Evolutionary conservation across 352 stramenopile species (phyloP).

Genomic region (Phytophthora fragariaefolia): DNA sequence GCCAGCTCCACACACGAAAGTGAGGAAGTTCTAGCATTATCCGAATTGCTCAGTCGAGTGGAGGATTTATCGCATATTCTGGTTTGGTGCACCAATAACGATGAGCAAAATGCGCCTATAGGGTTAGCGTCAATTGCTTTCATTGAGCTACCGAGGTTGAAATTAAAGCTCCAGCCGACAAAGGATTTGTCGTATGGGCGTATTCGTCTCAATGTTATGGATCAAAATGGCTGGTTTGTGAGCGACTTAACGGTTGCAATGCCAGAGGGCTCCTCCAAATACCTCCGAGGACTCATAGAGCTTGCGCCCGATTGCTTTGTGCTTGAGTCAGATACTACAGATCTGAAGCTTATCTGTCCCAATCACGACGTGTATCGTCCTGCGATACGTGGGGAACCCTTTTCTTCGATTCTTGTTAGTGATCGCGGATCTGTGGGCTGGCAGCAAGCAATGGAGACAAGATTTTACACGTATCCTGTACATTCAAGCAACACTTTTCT

Average conservation of each 20-base stretch:
- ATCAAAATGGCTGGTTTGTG: constrained; percentile 88
- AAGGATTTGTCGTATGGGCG: constrained; percentile 52
- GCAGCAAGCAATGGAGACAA: constrained; percentile 91
- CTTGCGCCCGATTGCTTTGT: constrained; percentile 72
- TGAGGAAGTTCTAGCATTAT: constrained; percentile 65
- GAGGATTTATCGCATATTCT: constrained; percentile 98
- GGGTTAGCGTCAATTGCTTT: constrained; percentile 86
- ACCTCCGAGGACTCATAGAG: constrained; percentile 56
- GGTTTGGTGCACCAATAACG: constrained; percentile 91
- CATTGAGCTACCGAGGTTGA: constrained; percentile 97
- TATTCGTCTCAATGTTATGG: constrained; percentile 72
- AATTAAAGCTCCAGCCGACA: constrained; percentile 93
- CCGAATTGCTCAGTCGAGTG: constrained; percentile 92
- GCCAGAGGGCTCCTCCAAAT: constrained; percentile 44
- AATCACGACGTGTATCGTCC: constrained; percentile 89
- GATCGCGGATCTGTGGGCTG: constrained; percentile 81
- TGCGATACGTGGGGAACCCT: constrained; percentile 74
- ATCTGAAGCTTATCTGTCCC: constrained; percentile 79
- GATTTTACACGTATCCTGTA: constrained; percentile 98
- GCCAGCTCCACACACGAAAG: constrained; percentile 50
- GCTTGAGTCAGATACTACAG: constrained; percentile 78
- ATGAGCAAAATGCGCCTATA: constrained; percentile 1
- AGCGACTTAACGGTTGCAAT: constrained; percentile 65
- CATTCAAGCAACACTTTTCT: constrained; percentile 96
- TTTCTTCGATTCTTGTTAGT: constrained; percentile 78